Base-by-base conservation (phyloP, 2,329 filamentous ascomycete species). In the Pestalotiopsis fici region DNA sequence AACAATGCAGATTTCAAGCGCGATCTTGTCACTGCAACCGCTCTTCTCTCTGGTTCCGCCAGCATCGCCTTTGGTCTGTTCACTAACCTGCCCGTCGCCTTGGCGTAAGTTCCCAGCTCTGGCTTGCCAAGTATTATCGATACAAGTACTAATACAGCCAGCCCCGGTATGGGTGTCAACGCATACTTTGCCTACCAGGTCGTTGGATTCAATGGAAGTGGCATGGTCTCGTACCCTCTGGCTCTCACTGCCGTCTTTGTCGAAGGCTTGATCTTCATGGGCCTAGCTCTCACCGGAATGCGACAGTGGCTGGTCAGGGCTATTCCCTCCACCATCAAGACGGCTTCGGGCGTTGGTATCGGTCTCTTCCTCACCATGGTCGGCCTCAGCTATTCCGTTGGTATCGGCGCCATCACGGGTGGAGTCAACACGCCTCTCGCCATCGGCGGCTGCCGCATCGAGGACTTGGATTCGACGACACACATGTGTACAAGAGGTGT, bases 391-490 rank as follows among this genome's bases (percentile, higher is more conserved):
- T 96, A 96, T 77, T 90, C 89, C 25, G 90, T 92, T 59, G 94
- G 94, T 66, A 95, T 97, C 73, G 94, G 94, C 18, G 86, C 93
- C 37, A 90, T 97, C 69, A 94, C 92, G 0, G 93, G 93, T 31
- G 88, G 88, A 13, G 78, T 78, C 25, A 83, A 87, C 1, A 94
- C 93, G 0, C 94, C 94, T 0, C 84, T 96, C 35, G 87, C 93
- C 43, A 84, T 97, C 57, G 94, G 89, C 1, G 94, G 94, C 3
- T 97, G 94, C 72, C 84, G 87, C 0, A 74, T 83, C 0, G 84
- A 90, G 59, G 84, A 84, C 62, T 79, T 88, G 23, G 78, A 87
- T 2, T 74, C 4, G 83, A 79, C 1, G 86, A 35, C 31, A 11
- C 6, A 85, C 18, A 81, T 85, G 71, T 91, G 89, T 70, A 74